Base-by-base conservation (phyloP, 805 yeast species). In the Saccharomycopsis fermentans region DNA sequence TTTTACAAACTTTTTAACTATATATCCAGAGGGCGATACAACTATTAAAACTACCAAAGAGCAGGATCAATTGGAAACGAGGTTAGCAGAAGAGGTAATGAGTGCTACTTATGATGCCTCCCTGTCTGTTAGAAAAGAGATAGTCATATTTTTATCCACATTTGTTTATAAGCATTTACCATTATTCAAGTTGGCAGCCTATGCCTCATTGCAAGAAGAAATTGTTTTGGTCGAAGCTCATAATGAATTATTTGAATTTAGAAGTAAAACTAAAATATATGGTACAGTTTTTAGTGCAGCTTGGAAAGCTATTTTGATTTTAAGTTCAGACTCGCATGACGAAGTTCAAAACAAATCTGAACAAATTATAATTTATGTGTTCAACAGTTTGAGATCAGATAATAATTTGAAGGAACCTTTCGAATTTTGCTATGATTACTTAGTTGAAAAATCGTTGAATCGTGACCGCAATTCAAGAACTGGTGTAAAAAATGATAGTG, bases 181-280 rank as follows among this genome's bases (percentile, higher is more conserved):
- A 59, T 87, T 88, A 66, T 91, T 92, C 66, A 69, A 90, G 57
- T 94, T 92, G 1, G 85, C 91, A 60, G 96, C 97, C 0, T 90
- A 85, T 69, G 81, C 89, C 54, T 90, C 90, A 64, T 68, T 94
- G 29, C 90, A 87, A 59, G 94, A 86, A 63, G 97, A 91, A 64
- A 78, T 86, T 36, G 80, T 84, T 0, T 74, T 84, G 56, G 72
- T 81, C 59, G 89, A 85, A 52, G 79, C 82, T 59, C 82, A 87
- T 16, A 76, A 79, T 55, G 73, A 75, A 56, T 77, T 84, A 35
- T 86, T 82, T 58, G 88, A 82, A 52, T 81, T 84, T 62, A 74
- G 87, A 55, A 78, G 86, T 64, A 77, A 77, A 48, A 78, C 88
- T 0, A 87, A 95, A 1, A 94, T 96, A 0, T 87, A 89, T 68